Percentiles rank a stretch among this genome's conserved stretches.
These are phyloP conservation scores for Byssoonygena ceratinophila DNA, from an alignment of 2,329 filamentous ascomycete genomes.

Conservation along the genomic window DNA sequence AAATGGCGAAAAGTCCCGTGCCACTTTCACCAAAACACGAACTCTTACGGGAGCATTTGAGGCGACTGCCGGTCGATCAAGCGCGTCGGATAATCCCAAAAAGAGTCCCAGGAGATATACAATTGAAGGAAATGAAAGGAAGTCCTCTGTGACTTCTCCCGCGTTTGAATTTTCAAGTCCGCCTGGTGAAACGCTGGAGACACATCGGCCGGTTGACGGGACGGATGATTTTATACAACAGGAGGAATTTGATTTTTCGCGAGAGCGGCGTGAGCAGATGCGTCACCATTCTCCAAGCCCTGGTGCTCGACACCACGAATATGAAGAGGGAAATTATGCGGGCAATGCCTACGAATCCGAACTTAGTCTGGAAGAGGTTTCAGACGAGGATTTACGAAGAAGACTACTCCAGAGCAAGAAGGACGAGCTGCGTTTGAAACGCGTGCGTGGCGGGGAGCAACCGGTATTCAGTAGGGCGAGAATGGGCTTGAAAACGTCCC, in stretches of 20 bases:
- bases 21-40: constrained; percentile 28
- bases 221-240: constrained; percentile 28
- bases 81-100: constrained; percentile 20
- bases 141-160: constrained; percentile 23
- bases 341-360: constrained; percentile 11
- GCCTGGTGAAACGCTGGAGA: constrained; percentile 29
- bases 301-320: constrained; percentile 15
- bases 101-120: constrained; percentile 20
- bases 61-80: constrained; percentile 24
- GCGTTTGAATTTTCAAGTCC: constrained; percentile 29
- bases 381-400: constrained; percentile 27
- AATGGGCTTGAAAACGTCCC: constrained; percentile 21
- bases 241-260: constrained; percentile 16
- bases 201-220: constrained; percentile 33
- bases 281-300: constrained; percentile 22
- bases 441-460: constrained; percentile 30
- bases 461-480: constrained; percentile 34
- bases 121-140: constrained; percentile 19
- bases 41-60: constrained; percentile 34
- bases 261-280: constrained; percentile 18
- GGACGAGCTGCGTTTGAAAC: constrained; percentile 33
- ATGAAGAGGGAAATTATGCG: constrained; percentile 5
- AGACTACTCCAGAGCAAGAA: constrained; percentile 28
- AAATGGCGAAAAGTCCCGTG: constrained; percentile 22
- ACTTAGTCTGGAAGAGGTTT: constrained; percentile 22